A percentile compares a stretch with the other conserved stretches of the same genome.
These are phyloP conservation scores for Naganishia liquefaciens DNA, from an alignment of 1,284 basidiomycete species.

Conservation along the genomic window DNA sequence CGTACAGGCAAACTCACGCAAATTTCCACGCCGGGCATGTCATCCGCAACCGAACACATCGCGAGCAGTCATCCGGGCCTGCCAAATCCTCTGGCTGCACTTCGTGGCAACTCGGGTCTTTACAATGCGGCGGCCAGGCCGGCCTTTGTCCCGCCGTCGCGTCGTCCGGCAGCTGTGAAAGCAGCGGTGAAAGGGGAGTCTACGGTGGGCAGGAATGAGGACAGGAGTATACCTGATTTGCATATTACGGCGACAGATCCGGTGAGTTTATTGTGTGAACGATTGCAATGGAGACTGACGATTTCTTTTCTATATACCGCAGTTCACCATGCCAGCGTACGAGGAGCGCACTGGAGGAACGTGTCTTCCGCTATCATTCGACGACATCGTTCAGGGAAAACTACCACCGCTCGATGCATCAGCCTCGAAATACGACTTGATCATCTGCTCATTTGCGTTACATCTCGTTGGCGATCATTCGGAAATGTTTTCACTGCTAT, in stretches of 20 bases:
- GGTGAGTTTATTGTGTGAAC: constrained; percentile 43
- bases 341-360: constrained; percentile 57
- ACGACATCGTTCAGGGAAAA: constrained; percentile 59
- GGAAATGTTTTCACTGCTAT: constrained; percentile 65
- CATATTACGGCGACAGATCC: constrained; percentile 54
- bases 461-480: constrained; percentile 66
- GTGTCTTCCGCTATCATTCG: constrained; percentile 61
- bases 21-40: not conserved
- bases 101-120: constrained; percentile 11
- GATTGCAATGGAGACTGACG: not conserved
- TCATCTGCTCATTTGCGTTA: constrained; percentile 70
- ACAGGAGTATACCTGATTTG: constrained; percentile 33
- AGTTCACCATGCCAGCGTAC: constrained; percentile 62
- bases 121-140: constrained; percentile 29
- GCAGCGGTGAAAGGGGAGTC: not conserved
- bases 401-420: constrained; percentile 49
- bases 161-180: not conserved
- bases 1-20: constrained; percentile 31
- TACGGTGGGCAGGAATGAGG: not conserved
- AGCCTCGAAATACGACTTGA: constrained; percentile 59
- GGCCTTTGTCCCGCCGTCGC: constrained; percentile 45
- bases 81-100: constrained; percentile 34
- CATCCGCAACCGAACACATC: not conserved
- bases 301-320: not conserved
- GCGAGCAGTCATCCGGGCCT: constrained; percentile 2